Percentiles rank a stretch among this genome's conserved stretches.
Evolutionary conservation across 1,284 basidiomycete species (phyloP).

Genomic region (Fomitiporia mediterranea): DNA sequence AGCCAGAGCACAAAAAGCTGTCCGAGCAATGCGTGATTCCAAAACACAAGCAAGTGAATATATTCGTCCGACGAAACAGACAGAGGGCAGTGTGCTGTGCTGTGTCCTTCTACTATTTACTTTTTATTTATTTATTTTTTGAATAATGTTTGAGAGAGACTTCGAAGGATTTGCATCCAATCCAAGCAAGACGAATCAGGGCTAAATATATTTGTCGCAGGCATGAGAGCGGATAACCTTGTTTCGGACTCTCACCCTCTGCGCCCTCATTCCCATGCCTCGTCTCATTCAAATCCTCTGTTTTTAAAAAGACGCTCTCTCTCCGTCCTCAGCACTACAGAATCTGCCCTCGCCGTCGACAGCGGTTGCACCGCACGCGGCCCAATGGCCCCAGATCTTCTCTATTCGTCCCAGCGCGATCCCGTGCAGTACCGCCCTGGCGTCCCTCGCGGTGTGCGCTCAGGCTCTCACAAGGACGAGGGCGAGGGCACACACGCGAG

Average conservation of each 20-base stretch:
- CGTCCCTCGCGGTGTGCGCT: conserved; percentile 3
- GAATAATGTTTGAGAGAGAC: background rate
- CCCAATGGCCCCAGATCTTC: conserved; percentile 11
- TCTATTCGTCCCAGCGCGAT: conserved; percentile 10
- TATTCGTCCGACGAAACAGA: no score
- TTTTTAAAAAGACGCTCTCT: background rate
- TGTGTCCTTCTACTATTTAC: no score
- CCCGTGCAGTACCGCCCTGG: conserved; percentile 11
- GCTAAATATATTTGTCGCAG: background rate
- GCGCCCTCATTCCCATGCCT: conserved; percentile 7
- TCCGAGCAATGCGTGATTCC: no score
- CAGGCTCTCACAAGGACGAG: conserved; percentile 10
- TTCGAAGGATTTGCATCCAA: background rate
- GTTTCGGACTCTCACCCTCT: background rate
- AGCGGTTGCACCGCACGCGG: background rate
- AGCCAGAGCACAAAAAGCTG: no score
- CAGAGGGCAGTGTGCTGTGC: no score
- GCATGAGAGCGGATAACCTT: background rate
- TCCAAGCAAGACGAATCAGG: background rate
- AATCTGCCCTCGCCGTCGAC: background rate
- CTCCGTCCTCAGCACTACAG: background rate
- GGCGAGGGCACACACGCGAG: conserved; percentile 19
- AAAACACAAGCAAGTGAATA: no score
- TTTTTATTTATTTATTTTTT: background rate
- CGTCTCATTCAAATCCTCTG: background rate